Evolutionary conservation across 2,329 filamentous ascomycete species (phyloP), one percentile per base, ranked within the genome.

Genomic region (Colletotrichum viniferum): DNA sequence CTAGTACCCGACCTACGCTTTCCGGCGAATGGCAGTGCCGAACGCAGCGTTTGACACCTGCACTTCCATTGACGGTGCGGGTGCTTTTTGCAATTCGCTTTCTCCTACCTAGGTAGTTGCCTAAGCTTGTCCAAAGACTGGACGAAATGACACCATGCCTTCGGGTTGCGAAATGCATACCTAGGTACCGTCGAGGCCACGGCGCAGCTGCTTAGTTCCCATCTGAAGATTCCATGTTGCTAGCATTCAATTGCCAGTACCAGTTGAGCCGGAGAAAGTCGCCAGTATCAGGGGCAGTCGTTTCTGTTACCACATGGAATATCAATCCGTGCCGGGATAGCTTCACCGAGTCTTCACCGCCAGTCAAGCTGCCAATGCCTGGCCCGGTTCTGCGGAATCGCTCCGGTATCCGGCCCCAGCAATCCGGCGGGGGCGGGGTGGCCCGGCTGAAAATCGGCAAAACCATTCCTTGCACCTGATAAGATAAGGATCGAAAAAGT

Each of bases 281-380:
- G 7, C 7, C n/a, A 24, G n/a, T 58, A n/a, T 81, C 2, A 10
- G 77, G 43, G n/a, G 43, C 43, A 52, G 10, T 24, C 1, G 78
- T 77, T 2, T 68, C 78, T 4, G 43, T 79, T 7, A 65, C 77
- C 1, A 78, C 78, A 2, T 80, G 78, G 28, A 30, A 58, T 58
- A 58, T 5, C 24, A 14, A 58, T 30, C 24, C 55, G 7, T 58
- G 26, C 55, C 55, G 10, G 24, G 16, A 16, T 58, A n/a, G 28
- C 9, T 30, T 62, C 12, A n/a, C 26, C 28, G 18, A 30, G 12
- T 32, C 16, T 26, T 62, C 58, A 62, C 58, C 28, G 58, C 58
- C 18, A 32, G 8, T 62, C n/a, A 62, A 62, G 26, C 30, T 24
- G 58, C 28, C 10, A 26, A 61, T 61, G 16, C 58, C 58, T 38